Evolutionary conservation across 164 flowering plant species (phyloP), one percentile per base, ranked within the genome.

Genomic region (Vitis rupestris): DNA sequence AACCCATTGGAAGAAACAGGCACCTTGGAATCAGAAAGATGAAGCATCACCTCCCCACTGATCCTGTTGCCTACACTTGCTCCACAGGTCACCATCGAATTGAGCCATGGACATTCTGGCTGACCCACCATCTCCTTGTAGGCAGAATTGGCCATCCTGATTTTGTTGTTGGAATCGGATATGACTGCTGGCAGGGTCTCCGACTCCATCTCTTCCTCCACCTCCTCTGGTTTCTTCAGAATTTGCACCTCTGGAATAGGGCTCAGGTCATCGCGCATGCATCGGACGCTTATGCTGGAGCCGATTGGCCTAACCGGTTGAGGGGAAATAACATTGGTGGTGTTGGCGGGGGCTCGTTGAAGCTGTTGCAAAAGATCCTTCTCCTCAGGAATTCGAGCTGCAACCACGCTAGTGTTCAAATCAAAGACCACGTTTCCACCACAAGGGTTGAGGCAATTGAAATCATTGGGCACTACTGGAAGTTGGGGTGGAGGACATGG

Each of bases 41-140:
- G 74, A 27, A 93, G 82, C 82, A 74, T 64, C 65, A 91, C 97
- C 75, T 82, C 94, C 13, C 97, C 98, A 27, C 90, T 69, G 51
- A 93, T 89, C 79, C 99, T 85, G 30, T 53, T 51, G 10, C 76
- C 50, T 1, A 19, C 8, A 23, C 70, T 31, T 13, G 73, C 82
- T 8, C 61, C 66, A 11, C 55, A 9, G 1, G 56, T 55, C 2
- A 59, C 79, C 86, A 85, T 79, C 4, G 84, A 72, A 13, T 86
- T 89, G 7, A 96, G 91, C 99, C 99, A 96, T 9, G 78, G 58
- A 59, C 98, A 96, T 63, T 91, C 94, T 9, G 99, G 98, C 74
- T 96, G 99, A 0, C 98, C 99, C 69, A 96, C 91, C 88, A 96
- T 77, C 76, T 87, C 93, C 73, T 88, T 91, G 80, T 91, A 96